A percentile compares a stretch with the other conserved stretches of the same genome.
phyloP scores from a whole-genome alignment of 441 rosid genomes.

The Euphorbia schlechtendalii region DNA sequence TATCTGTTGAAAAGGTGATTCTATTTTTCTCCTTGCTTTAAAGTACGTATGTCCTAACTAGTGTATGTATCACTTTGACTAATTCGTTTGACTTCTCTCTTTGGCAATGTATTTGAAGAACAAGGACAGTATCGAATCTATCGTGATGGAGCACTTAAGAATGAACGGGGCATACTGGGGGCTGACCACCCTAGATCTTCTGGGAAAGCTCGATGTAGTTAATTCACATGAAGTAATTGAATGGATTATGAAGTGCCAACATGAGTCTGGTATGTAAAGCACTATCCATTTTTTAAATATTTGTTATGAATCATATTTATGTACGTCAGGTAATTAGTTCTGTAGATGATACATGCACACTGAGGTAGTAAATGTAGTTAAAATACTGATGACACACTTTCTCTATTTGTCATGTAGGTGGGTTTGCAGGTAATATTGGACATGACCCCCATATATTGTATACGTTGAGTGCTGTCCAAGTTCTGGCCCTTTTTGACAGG shows the following conservation, averaged over 20 bases:
- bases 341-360: too few relatives aligned
- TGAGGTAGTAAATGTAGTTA: not conserved
- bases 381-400: slow-evolving; percentile 6
- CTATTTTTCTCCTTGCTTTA: not conserved
- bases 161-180: slow-evolving; percentile 95
- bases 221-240: slow-evolving; percentile 58
- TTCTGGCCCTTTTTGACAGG: slow-evolving; percentile 75
- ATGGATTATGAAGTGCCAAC: slow-evolving; percentile 79
- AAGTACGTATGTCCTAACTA: too few relatives aligned
- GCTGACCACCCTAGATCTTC: slow-evolving; percentile 61
- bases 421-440: slow-evolving; percentile 85
- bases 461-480: slow-evolving; percentile 88
- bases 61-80: too few relatives aligned
- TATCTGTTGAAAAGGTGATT: slow-evolving; percentile 58
- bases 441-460: slow-evolving; percentile 80
- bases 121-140: slow-evolving; percentile 72
- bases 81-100: not conserved
- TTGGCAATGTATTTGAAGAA: slow-evolving; percentile 30
- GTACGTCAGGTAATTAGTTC: too few relatives aligned
- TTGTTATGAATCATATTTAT: not conserved
- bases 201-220: slow-evolving; percentile 55
- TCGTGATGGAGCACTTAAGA: slow-evolving; percentile 80
- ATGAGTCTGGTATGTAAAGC: slow-evolving; percentile 57
- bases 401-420: slow-evolving; percentile 54
- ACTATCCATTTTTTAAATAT: not conserved